A percentile compares a stretch with the other conserved stretches of the same genome.
These are phyloP conservation scores for Boletus nobilissimus DNA, from an alignment of 1,284 basidiomycete genomes.

Conservation along the genomic window DNA sequence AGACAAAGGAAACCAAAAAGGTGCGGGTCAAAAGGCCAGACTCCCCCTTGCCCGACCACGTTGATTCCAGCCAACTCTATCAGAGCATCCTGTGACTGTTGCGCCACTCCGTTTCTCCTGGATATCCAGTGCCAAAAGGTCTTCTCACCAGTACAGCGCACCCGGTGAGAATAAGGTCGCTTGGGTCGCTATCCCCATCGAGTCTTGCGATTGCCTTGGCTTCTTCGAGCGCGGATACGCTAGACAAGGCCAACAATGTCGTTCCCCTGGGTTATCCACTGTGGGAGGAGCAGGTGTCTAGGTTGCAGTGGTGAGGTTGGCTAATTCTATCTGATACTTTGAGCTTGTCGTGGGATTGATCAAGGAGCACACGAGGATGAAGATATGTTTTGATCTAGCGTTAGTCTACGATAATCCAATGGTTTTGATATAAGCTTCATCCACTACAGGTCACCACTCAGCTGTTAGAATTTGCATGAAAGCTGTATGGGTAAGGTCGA, in stretches of 20 bases:
- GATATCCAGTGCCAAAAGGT: constrained; percentile 29
- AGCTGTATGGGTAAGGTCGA: too few relatives aligned
- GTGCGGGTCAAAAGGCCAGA: constrained; percentile 12
- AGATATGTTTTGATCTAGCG: background rate
- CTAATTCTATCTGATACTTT: constrained; percentile 7
- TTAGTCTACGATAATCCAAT: background rate
- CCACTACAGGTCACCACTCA: too few relatives aligned
- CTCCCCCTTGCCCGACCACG: constrained; percentile 30
- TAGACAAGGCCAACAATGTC: constrained; percentile 41
- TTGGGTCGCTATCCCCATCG: constrained; percentile 41
- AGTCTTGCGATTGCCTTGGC: constrained; percentile 39
- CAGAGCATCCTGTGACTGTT: background rate
- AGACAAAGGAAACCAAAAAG: constrained; percentile 13
- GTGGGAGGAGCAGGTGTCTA: background rate
- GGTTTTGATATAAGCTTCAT: too few relatives aligned
- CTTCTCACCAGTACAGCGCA: constrained; percentile 8
- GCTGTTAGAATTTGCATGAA: too few relatives aligned
- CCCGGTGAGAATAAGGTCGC: constrained; percentile 24
- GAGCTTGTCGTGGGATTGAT: background rate
- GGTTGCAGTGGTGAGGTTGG: background rate
- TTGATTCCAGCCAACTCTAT: background rate
- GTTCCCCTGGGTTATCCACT: constrained; percentile 36
- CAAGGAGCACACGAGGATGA: background rate
- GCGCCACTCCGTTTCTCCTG: constrained; percentile 15
- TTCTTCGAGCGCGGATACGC: constrained; percentile 38